Base-by-base conservation (phyloP, 257 asterid species). In the Nicotiana noctiflora region DNA sequence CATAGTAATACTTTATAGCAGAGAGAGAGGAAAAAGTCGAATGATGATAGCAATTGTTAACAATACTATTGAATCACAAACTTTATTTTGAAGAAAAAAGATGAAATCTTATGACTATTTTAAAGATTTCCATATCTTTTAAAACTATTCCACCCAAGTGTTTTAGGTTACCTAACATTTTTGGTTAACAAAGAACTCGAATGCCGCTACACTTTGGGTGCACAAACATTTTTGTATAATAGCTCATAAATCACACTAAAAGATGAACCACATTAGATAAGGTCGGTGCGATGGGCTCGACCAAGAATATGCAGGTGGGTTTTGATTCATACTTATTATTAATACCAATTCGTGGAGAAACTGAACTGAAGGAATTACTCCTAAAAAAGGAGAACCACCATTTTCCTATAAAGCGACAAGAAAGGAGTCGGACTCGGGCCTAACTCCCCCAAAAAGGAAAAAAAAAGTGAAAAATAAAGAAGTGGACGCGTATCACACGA, bases 191-290 rank as follows among this genome's bases (percentile, higher is more conserved):
- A 40, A 3, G 49, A 40, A 40, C 1, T 2, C 12, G 12, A 40
- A 40, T 40, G 49, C 49, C 12, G 3, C 49, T 8, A 8, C 3
- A 40, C 3, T 40, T 8, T 40, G 49, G 49, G 0, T 40, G 49
- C 49, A 40, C 11, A 40, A 40, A 0, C 0, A 0, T 37, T 40
- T 0, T 0, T 40, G 2, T 40, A 0, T 40, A 40, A 40, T 8
- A 40, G 1, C 12, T 40, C 49, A 3, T 2, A 40, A 40, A 8
- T 8, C 0, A 1, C 10, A 40, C 8, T 40, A 40, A 9, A 40
- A 0, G 0, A 40, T 8, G 8, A 40, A 40, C 0, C 2, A 10
- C 2, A 40, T 0, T 40, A 40, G 3, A 0, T 3, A 8, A 8
- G 3, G 0, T 2, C 3, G 3, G 1, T 40, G 0, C 1, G 3